Percentiles rank a stretch among this genome's conserved stretches.
These are phyloP conservation scores for Vaccinium macrocarpon DNA, from an alignment of 148 eudicot species.

Conservation along the genomic window DNA sequence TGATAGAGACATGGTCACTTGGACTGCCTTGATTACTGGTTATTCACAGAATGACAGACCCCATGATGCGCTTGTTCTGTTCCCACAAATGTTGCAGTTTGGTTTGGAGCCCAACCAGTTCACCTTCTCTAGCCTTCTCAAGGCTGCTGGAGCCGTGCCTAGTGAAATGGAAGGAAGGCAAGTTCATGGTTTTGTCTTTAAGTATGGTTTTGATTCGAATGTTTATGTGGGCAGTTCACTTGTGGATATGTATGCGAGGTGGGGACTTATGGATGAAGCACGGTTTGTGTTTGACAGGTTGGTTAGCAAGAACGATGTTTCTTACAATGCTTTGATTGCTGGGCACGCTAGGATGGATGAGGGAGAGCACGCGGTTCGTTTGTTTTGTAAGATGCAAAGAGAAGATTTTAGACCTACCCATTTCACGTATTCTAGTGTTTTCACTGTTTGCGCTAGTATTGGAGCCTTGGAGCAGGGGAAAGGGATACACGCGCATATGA, in stretches of 20 bases:
- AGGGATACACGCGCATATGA: conserved; percentile 20
- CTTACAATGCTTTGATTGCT: conserved; percentile 25
- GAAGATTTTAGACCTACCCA: conserved; percentile 15
- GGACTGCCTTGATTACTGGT: conserved; percentile 23
- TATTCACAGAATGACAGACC: conserved; percentile 21
- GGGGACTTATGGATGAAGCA: conserved; percentile 16
- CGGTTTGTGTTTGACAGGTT: conserved; percentile 13
- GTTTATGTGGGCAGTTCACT: conserved; percentile 24
- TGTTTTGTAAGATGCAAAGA: conserved; percentile 20
- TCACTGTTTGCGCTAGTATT: conserved; percentile 18
- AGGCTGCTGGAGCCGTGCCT: conserved; percentile 25
- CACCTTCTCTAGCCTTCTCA: conserved; percentile 22
- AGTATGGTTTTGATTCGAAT: conserved; percentile 19
- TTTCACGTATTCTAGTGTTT: conserved; percentile 25
- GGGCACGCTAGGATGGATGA: conserved; percentile 20
- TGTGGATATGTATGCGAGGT: conserved; percentile 27
- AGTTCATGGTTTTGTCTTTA: conserved; percentile 15
- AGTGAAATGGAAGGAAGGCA: conserved; percentile 18
- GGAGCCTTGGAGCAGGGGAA: conserved; percentile 27
- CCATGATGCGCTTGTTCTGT: conserved; percentile 14
- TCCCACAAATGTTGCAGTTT: conserved; percentile 19
- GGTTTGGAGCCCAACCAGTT: conserved; percentile 21
- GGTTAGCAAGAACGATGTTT: conserved; percentile 21
- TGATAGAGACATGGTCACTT: conserved; percentile 14
- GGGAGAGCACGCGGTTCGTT: conserved; percentile 17